Evolutionary conservation across 192 early-diverging fungal species (phyloP).

Genomic region (Coemansia sp.): DNA sequence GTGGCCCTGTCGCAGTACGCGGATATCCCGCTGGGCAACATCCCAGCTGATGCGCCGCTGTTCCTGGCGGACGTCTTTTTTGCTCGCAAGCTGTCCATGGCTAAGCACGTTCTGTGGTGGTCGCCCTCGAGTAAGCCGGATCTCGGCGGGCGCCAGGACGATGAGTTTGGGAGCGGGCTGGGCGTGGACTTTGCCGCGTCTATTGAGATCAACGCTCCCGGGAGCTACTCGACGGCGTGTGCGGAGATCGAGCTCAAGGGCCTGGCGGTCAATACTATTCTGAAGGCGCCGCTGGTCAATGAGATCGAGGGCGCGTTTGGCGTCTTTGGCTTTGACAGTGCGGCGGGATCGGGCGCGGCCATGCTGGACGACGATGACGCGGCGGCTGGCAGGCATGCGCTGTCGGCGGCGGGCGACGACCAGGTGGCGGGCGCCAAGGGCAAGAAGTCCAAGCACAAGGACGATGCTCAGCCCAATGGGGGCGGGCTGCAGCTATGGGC

Average conservation of each 20-base stretch:
- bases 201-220: slow-evolving; percentile 72
- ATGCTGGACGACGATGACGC: slow-evolving; percentile 17
- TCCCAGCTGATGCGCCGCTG: slow-evolving; percentile 73
- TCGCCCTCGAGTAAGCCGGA: slow-evolving; percentile 78
- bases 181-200: slow-evolving; percentile 8
- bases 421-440: not conserved
- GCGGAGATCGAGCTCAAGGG: slow-evolving; percentile 80
- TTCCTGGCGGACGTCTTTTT: slow-evolving; percentile 84
- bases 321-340: slow-evolving; percentile 43
- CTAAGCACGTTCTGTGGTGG: slow-evolving; percentile 90
- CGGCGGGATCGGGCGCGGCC: not conserved
- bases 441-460: slow-evolving; percentile 3
- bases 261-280: slow-evolving; percentile 79
- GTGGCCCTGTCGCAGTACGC: slow-evolving; percentile 75
- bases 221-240: slow-evolving; percentile 76
- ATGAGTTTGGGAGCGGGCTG: slow-evolving; percentile 20
- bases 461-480: not conserved
- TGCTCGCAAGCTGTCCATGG: slow-evolving; percentile 72
- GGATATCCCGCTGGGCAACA: slow-evolving; percentile 88
- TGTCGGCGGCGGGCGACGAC: not conserved
- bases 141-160: slow-evolving; percentile 72
- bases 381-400: too few relatives aligned
- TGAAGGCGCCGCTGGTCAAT: slow-evolving; percentile 73
- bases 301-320: slow-evolving; percentile 69
- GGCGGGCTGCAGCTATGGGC: not conserved